Percentiles rank a stretch among this genome's conserved stretches.
These are phyloP conservation scores for Ogataea nakhonphanomensis DNA, from an alignment of 805 yeast species.

Conservation along the genomic window DNA sequence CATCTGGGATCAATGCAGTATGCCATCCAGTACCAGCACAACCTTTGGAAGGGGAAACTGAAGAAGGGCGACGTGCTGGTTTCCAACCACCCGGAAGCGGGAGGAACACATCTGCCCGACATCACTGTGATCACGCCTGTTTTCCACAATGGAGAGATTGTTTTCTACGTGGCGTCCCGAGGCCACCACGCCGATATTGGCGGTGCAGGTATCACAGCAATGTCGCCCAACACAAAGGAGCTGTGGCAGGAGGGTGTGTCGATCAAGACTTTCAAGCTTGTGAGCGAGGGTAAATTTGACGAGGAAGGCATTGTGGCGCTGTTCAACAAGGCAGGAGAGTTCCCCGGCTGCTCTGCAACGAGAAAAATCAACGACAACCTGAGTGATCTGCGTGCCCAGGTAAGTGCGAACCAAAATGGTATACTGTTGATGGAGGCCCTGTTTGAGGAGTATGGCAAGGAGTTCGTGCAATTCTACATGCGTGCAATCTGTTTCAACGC, in stretches of 20 bases:
- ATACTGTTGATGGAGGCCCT: constrained; percentile 39
- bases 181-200: constrained; percentile 64
- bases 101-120: constrained; percentile 45
- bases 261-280: constrained; percentile 46
- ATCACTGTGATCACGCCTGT: constrained; percentile 56
- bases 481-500: constrained; percentile 41
- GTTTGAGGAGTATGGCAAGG: constrained; percentile 39
- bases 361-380: constrained; percentile 50
- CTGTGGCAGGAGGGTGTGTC: constrained; percentile 54
- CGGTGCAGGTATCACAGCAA: constrained; percentile 52
- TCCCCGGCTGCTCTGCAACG: constrained; percentile 52
- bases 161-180: constrained; percentile 52
- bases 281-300: constrained; percentile 45
- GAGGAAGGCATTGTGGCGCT: constrained; percentile 44
- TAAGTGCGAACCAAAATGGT: constrained; percentile 48
- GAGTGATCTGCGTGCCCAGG: constrained; percentile 43
- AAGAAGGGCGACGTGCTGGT: constrained; percentile 40
- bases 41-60: constrained; percentile 36
- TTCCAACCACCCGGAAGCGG: constrained; percentile 40
- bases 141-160: constrained; percentile 37
- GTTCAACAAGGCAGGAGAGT: constrained; percentile 45
- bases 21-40: constrained; percentile 37
- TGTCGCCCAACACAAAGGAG: constrained; percentile 51
- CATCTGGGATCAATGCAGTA: constrained; percentile 43
- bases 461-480: constrained; percentile 43